Percentiles rank a stretch among this genome's conserved stretches.
phyloP scores from a whole-genome alignment of 2,329 filamentous ascomycete species.

The Colletotrichum viniferum region DNA sequence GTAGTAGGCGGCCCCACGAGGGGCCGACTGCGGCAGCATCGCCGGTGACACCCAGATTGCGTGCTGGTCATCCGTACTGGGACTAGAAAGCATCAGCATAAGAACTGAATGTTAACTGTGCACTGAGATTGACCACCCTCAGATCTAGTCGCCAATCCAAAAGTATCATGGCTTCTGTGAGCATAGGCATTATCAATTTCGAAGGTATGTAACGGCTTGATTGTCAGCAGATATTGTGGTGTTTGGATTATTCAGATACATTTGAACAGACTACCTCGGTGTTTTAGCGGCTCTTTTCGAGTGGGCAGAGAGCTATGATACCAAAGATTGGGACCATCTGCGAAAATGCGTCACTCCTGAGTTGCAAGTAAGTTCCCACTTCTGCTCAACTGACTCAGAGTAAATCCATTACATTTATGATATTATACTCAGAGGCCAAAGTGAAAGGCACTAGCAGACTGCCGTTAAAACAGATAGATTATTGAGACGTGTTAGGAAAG shows the following conservation, averaged over 20 bases:
- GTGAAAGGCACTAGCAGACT: background rate
- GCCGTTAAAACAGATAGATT: constrained; percentile 62
- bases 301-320: constrained; percentile 70
- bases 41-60: background rate
- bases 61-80: background rate
- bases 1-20: background rate
- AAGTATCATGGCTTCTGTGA: background rate
- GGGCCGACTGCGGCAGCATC: background rate
- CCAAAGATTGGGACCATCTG: constrained; percentile 67
- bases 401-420: constrained; percentile 25
- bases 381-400: constrained; percentile 47
- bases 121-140: background rate
- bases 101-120: background rate
- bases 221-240: background rate
- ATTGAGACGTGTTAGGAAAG: constrained; percentile 66
- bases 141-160: background rate
- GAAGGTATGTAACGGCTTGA: background rate
- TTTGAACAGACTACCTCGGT: constrained; percentile 51
- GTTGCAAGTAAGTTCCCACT: constrained; percentile 50
- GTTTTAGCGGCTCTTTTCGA: constrained; percentile 56
- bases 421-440: background rate
- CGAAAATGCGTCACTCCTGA: constrained; percentile 55
- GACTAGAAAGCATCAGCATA: background rate
- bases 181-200: background rate
- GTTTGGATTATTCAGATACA: background rate